Evolutionary conservation across 495 filamentous ascomycete genomes (phyloP).

Genomic region (Talaromyces stipitatus): DNA sequence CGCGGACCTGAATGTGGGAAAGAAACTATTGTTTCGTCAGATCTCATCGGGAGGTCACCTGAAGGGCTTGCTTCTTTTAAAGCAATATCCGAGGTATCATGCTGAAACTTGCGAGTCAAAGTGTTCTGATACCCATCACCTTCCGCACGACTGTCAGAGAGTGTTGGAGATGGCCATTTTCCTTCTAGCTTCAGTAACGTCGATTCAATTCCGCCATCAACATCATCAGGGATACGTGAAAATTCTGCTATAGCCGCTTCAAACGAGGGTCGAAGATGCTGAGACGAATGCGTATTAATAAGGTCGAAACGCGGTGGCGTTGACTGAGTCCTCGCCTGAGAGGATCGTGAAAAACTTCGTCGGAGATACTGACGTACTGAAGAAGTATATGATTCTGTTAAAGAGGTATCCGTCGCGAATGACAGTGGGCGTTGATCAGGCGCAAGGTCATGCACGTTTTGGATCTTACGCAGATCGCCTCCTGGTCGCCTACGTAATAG

Average conservation of each 20-base stretch:
- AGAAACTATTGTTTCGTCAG: background rate
- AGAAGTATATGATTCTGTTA: constrained; percentile 58
- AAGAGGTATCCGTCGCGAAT: constrained; percentile 61
- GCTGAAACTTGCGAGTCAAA: background rate
- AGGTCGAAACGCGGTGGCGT: constrained; percentile 45
- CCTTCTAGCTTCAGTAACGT: constrained; percentile 91
- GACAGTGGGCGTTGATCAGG: constrained; percentile 57
- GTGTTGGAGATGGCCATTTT: constrained; percentile 41
- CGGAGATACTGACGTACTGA: constrained; percentile 40
- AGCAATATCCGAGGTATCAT: background rate
- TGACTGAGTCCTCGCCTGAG: constrained; percentile 8
- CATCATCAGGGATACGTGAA: constrained; percentile 83
- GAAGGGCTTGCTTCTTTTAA: background rate
- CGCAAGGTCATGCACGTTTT: constrained; percentile 64
- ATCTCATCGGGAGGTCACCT: background rate
- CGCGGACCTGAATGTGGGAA: background rate
- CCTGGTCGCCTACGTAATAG: constrained; percentile 81
- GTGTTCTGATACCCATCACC: background rate
- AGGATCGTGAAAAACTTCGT: constrained; percentile 25
- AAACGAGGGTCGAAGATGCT: constrained; percentile 77
- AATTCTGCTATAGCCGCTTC: constrained; percentile 84
- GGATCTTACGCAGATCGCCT: constrained; percentile 75
- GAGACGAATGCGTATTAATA: constrained; percentile 66
- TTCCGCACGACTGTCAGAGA: background rate
- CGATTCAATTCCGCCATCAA: constrained; percentile 89